These are phyloP conservation scores for Lepidium campestre DNA, from an alignment of 441 rosid genomes.

Conservation along the genomic window DNA sequence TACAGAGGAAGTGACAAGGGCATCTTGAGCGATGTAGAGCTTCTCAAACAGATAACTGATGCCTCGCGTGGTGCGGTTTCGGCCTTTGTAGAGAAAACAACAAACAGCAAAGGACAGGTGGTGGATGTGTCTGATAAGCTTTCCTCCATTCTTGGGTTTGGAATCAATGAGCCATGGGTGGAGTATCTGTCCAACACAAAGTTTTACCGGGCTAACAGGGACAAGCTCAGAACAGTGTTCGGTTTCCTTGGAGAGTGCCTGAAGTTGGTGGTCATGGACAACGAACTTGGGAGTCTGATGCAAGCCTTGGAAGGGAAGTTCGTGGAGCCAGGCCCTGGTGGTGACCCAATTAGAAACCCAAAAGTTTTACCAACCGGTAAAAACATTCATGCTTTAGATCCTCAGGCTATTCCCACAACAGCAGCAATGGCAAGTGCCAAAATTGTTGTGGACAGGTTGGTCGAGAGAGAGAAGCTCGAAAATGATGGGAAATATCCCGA, in stretches of 20 bases:
- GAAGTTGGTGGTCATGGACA: slow-evolving; percentile 84
- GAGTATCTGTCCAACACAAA: slow-evolving; percentile 82
- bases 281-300: slow-evolving; percentile 89
- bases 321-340: slow-evolving; percentile 98
- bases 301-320: slow-evolving; percentile 95
- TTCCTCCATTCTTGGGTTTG: slow-evolving; percentile 80
- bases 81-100: slow-evolving; percentile 70
- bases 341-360: slow-evolving; percentile 94
- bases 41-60: slow-evolving; percentile 88
- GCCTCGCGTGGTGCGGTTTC: slow-evolving; percentile 87
- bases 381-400: slow-evolving; percentile 97
- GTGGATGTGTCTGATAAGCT: slow-evolving; percentile 77
- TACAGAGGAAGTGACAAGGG: slow-evolving; percentile 90
- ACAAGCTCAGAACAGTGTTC: slow-evolving; percentile 67
- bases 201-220: slow-evolving; percentile 87
- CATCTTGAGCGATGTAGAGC: slow-evolving; percentile 89
- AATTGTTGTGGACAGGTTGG: slow-evolving; percentile 79
- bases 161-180: slow-evolving; percentile 96
- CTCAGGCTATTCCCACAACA: slow-evolving; percentile 93
- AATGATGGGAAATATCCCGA: slow-evolving; percentile 94
- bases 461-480: slow-evolving; percentile 87
- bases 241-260: slow-evolving; percentile 83
- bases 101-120: slow-evolving; percentile 86
- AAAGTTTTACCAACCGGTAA: slow-evolving; percentile 97
- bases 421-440: slow-evolving; percentile 98